These are phyloP conservation scores for Russula olivacea DNA, from an alignment of 768 basidiomycete genomes.

Conservation along the genomic window DNA sequence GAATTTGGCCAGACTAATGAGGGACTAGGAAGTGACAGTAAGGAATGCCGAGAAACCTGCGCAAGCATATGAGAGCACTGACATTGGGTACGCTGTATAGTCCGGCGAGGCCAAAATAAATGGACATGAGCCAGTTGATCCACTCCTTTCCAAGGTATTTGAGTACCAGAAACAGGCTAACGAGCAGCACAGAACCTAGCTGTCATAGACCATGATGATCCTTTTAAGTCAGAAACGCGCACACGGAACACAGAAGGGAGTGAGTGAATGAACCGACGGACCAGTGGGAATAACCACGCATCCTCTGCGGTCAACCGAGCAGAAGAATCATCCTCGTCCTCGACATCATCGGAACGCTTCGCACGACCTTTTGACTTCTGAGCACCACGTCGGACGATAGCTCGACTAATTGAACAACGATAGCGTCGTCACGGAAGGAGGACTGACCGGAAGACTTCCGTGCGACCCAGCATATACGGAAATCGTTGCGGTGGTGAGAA, in stretches of 20 bases:
- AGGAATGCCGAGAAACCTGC: background rate
- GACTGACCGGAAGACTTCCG: slow-evolving; percentile 60
- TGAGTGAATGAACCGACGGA: slow-evolving; percentile 48
- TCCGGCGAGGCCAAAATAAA: slow-evolving; percentile 66
- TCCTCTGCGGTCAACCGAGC: slow-evolving; percentile 54
- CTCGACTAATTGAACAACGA: slow-evolving; percentile 1
- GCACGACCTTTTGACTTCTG: slow-evolving; percentile 21
- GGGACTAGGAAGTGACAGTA: slow-evolving; percentile 36
- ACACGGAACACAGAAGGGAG: background rate
- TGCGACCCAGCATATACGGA: slow-evolving; percentile 68
- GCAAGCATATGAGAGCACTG: slow-evolving; percentile 23
- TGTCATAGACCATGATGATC: slow-evolving; percentile 27
- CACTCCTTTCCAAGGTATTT: slow-evolving; percentile 73
- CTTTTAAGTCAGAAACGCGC: background rate
- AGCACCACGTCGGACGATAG: slow-evolving; percentile 2
- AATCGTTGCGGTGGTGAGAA: slow-evolving; percentile 56
- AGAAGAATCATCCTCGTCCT: slow-evolving; percentile 36
- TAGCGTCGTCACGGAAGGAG: slow-evolving; percentile 16
- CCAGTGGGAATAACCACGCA: slow-evolving; percentile 72
- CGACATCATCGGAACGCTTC: slow-evolving; percentile 40
- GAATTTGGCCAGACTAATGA: slow-evolving; percentile 46
- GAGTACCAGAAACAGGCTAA: slow-evolving; percentile 64
- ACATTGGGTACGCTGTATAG: slow-evolving; percentile 69
- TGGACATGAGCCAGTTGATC: slow-evolving; percentile 75
- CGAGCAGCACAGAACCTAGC: slow-evolving; percentile 65